phyloP scores from a whole-genome alignment of 345 rosid genomes.

The Bretschneidera sinensis region DNA sequence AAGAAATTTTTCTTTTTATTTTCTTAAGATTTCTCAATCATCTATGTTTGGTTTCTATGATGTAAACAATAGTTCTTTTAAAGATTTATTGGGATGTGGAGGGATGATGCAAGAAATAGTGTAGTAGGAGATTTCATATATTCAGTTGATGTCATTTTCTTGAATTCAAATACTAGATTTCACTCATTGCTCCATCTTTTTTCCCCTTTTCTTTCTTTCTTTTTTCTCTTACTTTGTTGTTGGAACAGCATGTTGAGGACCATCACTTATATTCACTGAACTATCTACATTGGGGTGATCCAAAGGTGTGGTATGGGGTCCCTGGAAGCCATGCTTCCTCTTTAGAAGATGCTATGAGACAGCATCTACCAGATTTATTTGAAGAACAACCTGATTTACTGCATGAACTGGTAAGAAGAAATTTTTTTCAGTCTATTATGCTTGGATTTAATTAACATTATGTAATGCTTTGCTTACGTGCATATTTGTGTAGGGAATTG shows the following conservation, averaged over 20 bases:
- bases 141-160: no score
- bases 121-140: no score
- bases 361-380: conserved; percentile 84
- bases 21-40: no score
- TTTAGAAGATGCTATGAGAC: conserved; percentile 74
- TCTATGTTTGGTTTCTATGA: no score
- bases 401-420: conserved; percentile 63
- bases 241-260: conserved; percentile 92
- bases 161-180: no score
- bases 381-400: conserved; percentile 89
- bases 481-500: no score
- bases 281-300: conserved; percentile 86
- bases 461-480: no score
- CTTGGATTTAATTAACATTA: background rate
- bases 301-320: conserved; percentile 95
- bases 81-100: no score
- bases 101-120: no score
- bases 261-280: conserved; percentile 93
- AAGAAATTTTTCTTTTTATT: background rate
- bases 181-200: conserved; percentile 2
- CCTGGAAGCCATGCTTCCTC: conserved; percentile 78
- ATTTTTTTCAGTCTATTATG: no score
- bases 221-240: conserved; percentile 14
- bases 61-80: no score
- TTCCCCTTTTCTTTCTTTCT: conserved; percentile 1